Conservation (phyloP, 768 basidiomycete genomes). For the Lactarius quietus region DNA sequence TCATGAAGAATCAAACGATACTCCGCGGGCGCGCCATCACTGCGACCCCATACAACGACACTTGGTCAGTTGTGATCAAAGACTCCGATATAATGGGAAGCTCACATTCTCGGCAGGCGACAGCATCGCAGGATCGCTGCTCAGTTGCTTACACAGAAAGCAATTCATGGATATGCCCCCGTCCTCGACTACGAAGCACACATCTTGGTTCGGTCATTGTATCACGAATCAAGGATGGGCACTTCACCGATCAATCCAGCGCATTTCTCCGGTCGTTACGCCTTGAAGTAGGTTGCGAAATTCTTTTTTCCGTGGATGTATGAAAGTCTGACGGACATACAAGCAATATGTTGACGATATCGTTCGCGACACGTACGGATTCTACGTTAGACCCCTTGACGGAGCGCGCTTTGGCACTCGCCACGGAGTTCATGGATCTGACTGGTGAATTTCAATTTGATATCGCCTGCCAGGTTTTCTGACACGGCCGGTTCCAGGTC, state of each 20-base stretch:
- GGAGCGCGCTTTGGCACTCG: constrained; percentile 35
- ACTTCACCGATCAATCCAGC: constrained; percentile 38
- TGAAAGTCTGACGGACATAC: constrained; percentile 18
- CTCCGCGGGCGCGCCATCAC: constrained; percentile 45
- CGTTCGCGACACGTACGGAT: constrained; percentile 43
- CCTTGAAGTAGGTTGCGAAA: constrained; percentile 27
- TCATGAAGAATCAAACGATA: constrained; percentile 45
- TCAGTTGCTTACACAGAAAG: constrained; percentile 34
- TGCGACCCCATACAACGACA: constrained; percentile 42
- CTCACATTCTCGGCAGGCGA: constrained; percentile 32
- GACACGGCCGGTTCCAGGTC: constrained; percentile 30
- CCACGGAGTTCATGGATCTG: constrained; percentile 44
- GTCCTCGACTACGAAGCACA: constrained; percentile 41
- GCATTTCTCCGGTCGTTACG: constrained; percentile 38
- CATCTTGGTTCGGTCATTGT: constrained; percentile 39
- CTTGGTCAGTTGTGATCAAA: constrained; percentile 33
- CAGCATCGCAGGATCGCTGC: constrained; percentile 42
- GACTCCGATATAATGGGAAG: neutral
- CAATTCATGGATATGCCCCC: constrained; percentile 37
- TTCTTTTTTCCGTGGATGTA: neutral
- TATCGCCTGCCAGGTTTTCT: neutral
- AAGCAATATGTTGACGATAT: constrained; percentile 46
- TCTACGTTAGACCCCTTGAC: constrained; percentile 39
- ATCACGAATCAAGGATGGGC: constrained; percentile 35
- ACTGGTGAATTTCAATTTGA: constrained; percentile 23